Conservation (phyloP, 192 early-diverging fungal species). For the Backusella tarrabulga region DNA sequence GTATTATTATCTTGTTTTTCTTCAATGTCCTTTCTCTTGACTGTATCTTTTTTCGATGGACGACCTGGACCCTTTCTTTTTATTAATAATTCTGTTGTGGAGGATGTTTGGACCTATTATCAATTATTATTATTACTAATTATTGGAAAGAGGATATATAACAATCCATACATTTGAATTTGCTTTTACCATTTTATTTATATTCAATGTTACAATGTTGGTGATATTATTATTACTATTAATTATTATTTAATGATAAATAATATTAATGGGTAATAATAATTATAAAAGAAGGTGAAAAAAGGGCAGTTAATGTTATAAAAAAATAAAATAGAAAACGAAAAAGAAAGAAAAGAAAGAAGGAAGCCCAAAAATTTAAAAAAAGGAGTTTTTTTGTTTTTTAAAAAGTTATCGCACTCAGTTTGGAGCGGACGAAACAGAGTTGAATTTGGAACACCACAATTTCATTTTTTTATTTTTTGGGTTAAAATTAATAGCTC, state of each 20-base stretch:
- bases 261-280: background rate
- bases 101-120: background rate
- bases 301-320: background rate
- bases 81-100: background rate
- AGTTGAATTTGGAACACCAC: background rate
- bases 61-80: constrained; percentile 10
- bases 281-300: background rate
- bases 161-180: background rate
- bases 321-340: background rate
- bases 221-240: background rate
- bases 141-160: background rate
- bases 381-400: background rate
- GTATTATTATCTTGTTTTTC: constrained; percentile 1
- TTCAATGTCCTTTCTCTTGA: background rate
- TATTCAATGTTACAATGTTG: background rate
- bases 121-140: background rate
- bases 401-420: background rate
- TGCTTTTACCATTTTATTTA: background rate
- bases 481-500: background rate
- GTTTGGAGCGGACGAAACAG: background rate
- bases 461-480: background rate
- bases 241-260: background rate
- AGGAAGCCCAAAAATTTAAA: background rate
- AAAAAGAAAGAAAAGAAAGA: background rate
- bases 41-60: background rate